Conservation (phyloP, 345 rosid species). For the Populus simonii region DNA sequence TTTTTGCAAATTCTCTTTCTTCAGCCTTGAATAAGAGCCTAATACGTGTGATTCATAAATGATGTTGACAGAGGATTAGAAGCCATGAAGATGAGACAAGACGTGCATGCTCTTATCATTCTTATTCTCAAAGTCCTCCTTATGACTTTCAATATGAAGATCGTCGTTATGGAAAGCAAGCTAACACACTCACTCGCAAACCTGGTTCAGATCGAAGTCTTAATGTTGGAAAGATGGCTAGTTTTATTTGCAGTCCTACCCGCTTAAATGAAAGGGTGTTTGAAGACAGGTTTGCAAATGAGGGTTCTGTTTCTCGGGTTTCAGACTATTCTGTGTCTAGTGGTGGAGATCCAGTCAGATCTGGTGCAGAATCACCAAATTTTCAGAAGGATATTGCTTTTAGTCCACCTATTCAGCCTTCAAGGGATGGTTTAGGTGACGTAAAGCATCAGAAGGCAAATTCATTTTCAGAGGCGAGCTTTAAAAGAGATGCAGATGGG, state of each 20-base stretch:
- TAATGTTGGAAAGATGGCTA: conserved; percentile 55
- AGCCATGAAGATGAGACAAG: conserved; percentile 58
- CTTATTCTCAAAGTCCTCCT: conserved; percentile 98
- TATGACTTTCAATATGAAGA: conserved; percentile 95
- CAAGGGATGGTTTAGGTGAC: conserved; percentile 40
- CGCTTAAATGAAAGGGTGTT: conserved; percentile 50
- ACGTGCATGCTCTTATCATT: conserved; percentile 96
- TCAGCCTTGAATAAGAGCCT: conserved; percentile 18
- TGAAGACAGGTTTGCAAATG: conserved; percentile 83
- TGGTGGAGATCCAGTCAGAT: conserved; percentile 70
- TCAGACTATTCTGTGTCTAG: conserved; percentile 83
- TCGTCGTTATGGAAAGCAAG: conserved; percentile 73
- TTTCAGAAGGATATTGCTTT: conserved; percentile 55
- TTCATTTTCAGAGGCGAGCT: conserved; percentile 42
- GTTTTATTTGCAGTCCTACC: conserved; percentile 78
- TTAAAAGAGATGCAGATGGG: conserved; percentile 40
- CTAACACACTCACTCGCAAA: conserved; percentile 59
- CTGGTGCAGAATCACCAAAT: conserved; percentile 65
- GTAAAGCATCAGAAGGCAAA: conserved; percentile 25
- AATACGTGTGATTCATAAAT: conserved; percentile 22
- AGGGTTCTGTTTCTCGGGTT: conserved; percentile 74
- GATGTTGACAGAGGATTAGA: conserved; percentile 54
- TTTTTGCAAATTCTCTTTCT: conserved; percentile 10
- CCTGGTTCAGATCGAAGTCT: conserved; percentile 91
- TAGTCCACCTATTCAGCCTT: conserved; percentile 56